Evolutionary conservation across 2,329 filamentous ascomycete species (phyloP), one percentile per base, ranked within the genome.

Genomic region (Pseudocercospora ulei): DNA sequence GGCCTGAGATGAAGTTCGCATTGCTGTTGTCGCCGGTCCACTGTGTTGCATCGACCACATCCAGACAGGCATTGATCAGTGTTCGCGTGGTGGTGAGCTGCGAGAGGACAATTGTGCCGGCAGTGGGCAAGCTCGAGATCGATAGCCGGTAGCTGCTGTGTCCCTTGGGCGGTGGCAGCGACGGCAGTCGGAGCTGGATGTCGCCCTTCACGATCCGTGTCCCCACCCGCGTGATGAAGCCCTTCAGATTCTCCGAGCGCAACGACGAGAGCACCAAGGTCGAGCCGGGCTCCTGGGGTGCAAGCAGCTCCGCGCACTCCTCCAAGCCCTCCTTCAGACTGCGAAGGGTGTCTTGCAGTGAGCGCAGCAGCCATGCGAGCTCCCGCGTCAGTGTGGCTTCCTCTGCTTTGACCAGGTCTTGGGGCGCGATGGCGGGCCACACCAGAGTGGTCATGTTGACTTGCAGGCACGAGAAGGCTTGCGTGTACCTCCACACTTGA

Each of bases 191-290:
- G 22, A 95, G 72, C 56, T 82, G 76, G 45, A 93, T 72, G 45
- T 81, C 80, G 50, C 86, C 88, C 61, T 93, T 94, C 47, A 93
- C 80, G 48, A 98, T 80, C 35, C 81, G 77, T n/a, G 84, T 84
- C 24, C 90, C 90, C 22, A 93, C 76, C 38, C 90, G 76, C 1
- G 88, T 96, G 44, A 96, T 76, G 53, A 85, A 83, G 11, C 90
- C 90, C 62, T 98, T 98, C 47, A 96, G 78, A 50, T 75, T 77
- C 65, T 98, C 90, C 39, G 84, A 88, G 39, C 87, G 76, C 39
- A 81, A 73, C 8, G 87, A 92, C 46, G 82, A 90, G 50, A 98
- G 72, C 18, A 90, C 87, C 17, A 98, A 75, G 1, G 88, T 98
- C 53, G 80, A 87, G 5, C 86, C 86, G 1, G 80, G 78, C 56